Evolutionary conservation across 495 filamentous ascomycete genomes (phyloP).

Genomic region (Hapsidospora chrysogenum): DNA sequence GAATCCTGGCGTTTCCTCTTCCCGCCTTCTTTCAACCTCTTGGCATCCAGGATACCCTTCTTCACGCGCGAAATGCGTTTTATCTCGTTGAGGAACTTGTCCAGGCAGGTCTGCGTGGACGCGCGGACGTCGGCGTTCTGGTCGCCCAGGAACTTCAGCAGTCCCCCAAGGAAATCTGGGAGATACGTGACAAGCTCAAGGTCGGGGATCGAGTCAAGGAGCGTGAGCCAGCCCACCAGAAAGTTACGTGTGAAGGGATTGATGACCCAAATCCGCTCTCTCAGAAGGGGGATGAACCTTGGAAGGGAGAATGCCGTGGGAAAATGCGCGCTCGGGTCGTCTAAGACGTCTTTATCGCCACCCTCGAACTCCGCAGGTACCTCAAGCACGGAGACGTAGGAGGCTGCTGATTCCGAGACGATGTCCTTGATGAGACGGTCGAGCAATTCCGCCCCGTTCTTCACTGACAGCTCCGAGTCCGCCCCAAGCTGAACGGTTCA

Average conservation of each 20-base stretch:
- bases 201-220: slow-evolving; percentile 94
- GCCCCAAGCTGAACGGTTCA: slow-evolving; percentile 57
- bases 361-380: slow-evolving; percentile 30
- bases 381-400: slow-evolving; percentile 81
- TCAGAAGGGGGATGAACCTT: slow-evolving; percentile 80
- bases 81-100: slow-evolving; percentile 85
- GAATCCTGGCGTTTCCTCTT: slow-evolving; percentile 47
- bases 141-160: slow-evolving; percentile 86
- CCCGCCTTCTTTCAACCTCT: slow-evolving; percentile 50
- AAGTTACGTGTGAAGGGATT: slow-evolving; percentile 93
- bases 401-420: slow-evolving; percentile 87
- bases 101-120: slow-evolving; percentile 76
- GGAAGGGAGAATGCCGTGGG: slow-evolving; percentile 88
- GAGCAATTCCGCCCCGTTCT: slow-evolving; percentile 93
- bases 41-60: slow-evolving; percentile 78
- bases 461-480: slow-evolving; percentile 90
- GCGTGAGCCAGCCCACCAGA: slow-evolving; percentile 85
- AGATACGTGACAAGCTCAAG: slow-evolving; percentile 86
- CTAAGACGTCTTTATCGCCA: slow-evolving; percentile 29
- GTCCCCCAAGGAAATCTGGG: slow-evolving; percentile 77
- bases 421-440: slow-evolving; percentile 97
- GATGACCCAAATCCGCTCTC: slow-evolving; percentile 81
- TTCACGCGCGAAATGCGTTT: slow-evolving; percentile 86
- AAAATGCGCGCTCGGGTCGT: slow-evolving; percentile 35
- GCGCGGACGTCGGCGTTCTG: slow-evolving; percentile 85